Conservation (phyloP, 306 rosid genomes). For the Chamaecrista fasciculata region DNA sequence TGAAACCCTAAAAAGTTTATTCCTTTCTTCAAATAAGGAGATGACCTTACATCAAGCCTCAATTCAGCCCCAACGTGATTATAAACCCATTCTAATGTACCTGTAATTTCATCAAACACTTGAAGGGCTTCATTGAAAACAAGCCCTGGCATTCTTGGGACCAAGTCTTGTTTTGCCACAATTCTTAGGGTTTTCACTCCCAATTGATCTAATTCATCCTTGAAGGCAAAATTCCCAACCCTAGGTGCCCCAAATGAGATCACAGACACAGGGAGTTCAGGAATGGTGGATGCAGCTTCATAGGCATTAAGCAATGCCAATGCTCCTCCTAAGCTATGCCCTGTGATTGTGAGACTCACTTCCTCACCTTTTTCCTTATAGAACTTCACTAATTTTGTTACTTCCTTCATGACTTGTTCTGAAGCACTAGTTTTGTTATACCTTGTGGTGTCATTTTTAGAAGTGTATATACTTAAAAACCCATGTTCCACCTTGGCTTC, state of each 20-base stretch:
- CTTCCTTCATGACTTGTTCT: conserved; percentile 58
- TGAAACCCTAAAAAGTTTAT: conserved; percentile 51
- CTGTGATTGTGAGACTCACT: conserved; percentile 63
- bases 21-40: conserved; percentile 54
- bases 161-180: conserved; percentile 54
- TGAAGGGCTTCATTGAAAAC: conserved; percentile 50
- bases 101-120: conserved; percentile 39
- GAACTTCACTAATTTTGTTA: conserved; percentile 32
- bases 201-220: conserved; percentile 46
- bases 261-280: conserved; percentile 44
- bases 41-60: conserved; percentile 47
- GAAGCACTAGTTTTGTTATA: conserved; percentile 70
- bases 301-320: conserved; percentile 59
- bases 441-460: conserved; percentile 49
- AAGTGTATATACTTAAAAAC: conserved; percentile 50
- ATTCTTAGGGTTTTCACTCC: conserved; percentile 49
- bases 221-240: conserved; percentile 64
- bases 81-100: conserved; percentile 56
- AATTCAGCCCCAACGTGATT: conserved; percentile 54
- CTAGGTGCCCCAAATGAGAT: conserved; percentile 73
- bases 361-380: conserved; percentile 47
- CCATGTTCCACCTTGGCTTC: conserved; percentile 69
- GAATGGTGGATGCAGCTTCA: conserved; percentile 42
- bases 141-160: conserved; percentile 56
- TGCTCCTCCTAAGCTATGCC: conserved; percentile 80